Conservation (phyloP, 306 rosid species). For the Sicyos edulis region DNA sequence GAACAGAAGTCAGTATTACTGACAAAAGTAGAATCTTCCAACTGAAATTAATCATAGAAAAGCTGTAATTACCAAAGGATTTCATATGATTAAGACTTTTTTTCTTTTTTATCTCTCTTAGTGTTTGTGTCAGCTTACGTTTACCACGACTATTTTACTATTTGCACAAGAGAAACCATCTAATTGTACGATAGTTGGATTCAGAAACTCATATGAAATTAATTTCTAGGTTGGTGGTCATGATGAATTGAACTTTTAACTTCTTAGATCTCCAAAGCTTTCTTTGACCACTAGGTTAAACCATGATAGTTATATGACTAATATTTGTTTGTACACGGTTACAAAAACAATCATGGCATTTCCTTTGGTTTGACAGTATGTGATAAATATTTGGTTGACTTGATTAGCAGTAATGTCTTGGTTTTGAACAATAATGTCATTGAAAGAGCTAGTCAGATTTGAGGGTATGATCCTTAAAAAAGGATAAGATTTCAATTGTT, state of each 20-base stretch:
- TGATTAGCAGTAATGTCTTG: neutral
- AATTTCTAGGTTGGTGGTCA: too few species aligned
- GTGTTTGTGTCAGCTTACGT: too few species aligned
- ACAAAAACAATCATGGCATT: neutral
- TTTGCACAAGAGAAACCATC: too few species aligned
- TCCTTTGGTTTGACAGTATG: neutral
- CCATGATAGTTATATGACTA: too few species aligned
- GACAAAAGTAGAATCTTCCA: neutral
- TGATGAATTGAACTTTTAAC: too few species aligned
- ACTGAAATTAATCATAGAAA: neutral
- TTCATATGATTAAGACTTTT: neutral
- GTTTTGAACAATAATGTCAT: neutral
- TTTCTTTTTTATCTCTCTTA: neutral
- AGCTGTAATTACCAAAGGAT: neutral
- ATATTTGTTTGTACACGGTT: neutral
- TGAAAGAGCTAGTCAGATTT: neutral
- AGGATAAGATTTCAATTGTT: neutral
- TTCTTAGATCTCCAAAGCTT: too few species aligned
- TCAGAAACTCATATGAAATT: too few species aligned
- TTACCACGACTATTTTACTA: too few species aligned
- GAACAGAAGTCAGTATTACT: neutral
- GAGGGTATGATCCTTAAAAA: neutral
- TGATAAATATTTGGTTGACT: neutral
- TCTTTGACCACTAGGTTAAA: too few species aligned
- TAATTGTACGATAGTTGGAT: too few species aligned